Conservation (phyloP, 1,139 yeast species). For the Scheffersomyces lignicola region DNA sequence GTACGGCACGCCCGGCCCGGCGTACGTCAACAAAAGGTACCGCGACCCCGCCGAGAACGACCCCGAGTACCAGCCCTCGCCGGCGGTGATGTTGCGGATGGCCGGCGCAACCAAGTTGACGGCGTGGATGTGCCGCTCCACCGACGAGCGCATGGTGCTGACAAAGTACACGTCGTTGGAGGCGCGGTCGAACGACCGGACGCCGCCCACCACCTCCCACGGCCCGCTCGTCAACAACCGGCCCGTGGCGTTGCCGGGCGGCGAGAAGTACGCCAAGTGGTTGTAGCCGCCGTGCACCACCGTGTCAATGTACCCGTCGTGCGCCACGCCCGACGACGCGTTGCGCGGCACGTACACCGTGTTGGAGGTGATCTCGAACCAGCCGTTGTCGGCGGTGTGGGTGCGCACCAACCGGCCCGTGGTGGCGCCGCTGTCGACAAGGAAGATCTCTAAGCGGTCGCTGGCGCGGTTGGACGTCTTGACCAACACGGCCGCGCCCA, state of each 20-base stretch:
- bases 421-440: slow-evolving; percentile 29
- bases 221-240: slow-evolving; percentile 48
- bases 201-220: slow-evolving; percentile 56
- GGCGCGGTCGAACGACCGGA: slow-evolving; percentile 45
- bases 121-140: slow-evolving; percentile 55
- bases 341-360: slow-evolving; percentile 71
- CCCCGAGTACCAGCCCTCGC: slow-evolving; percentile 66
- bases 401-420: slow-evolving; percentile 36
- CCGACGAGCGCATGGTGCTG: slow-evolving; percentile 51
- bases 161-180: slow-evolving; percentile 46
- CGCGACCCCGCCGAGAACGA: slow-evolving; percentile 71
- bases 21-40: slow-evolving; percentile 56
- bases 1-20: slow-evolving; percentile 68
- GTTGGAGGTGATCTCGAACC: slow-evolving; percentile 82
- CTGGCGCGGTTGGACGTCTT: slow-evolving; percentile 47
- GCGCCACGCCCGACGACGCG: slow-evolving; percentile 33
- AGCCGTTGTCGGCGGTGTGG: slow-evolving; percentile 41
- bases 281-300: slow-evolving; percentile 54
- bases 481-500: slow-evolving; percentile 34
- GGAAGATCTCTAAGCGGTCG: slow-evolving; percentile 41
- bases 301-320: slow-evolving; percentile 57
- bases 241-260: slow-evolving; percentile 45
- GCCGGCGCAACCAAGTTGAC: slow-evolving; percentile 42
- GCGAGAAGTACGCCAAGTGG: slow-evolving; percentile 58
- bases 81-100: slow-evolving; percentile 50